Percentiles rank a stretch among this genome's conserved stretches.
Evolutionary conservation across 140 eudicot genomes (phyloP).

Genomic region (Anethum foeniculum): DNA sequence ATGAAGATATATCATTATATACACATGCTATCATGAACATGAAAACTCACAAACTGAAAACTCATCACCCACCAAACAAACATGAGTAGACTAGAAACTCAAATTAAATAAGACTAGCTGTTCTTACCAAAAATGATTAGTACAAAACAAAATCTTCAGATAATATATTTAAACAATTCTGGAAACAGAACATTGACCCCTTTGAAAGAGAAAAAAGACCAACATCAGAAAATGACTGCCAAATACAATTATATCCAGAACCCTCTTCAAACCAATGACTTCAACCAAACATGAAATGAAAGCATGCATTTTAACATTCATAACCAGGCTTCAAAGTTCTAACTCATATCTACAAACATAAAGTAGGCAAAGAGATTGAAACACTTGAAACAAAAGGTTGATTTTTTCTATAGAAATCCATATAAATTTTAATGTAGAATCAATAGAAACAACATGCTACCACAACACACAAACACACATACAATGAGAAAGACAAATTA

Average conservation of each 20-base stretch:
- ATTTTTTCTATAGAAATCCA: background rate
- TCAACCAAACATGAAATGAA: background rate
- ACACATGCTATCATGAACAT: background rate
- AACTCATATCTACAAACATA: background rate
- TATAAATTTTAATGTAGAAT: background rate
- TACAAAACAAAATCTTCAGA: slow-evolving; percentile 12
- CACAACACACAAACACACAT: background rate
- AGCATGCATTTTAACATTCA: slow-evolving; percentile 1
- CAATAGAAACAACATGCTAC: background rate
- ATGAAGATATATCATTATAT: slow-evolving; percentile 3
- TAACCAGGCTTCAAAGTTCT: background rate
- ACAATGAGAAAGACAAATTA: background rate
- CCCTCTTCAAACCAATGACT: background rate
- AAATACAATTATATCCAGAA: background rate
- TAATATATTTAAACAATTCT: background rate
- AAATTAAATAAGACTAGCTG: background rate
- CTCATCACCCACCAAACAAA: slow-evolving; percentile 27
- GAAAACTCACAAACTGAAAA: slow-evolving; percentile 21
- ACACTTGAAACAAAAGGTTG: background rate
- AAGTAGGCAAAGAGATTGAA: background rate
- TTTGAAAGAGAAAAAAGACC: background rate
- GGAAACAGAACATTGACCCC: background rate
- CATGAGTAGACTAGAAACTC: slow-evolving; percentile 24
- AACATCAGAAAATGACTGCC: background rate
- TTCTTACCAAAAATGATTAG: slow-evolving; percentile 19